These are phyloP conservation scores for Mucor lusitanicus DNA, from an alignment of 371 early-diverging fungal species.

Conservation along the genomic window DNA sequence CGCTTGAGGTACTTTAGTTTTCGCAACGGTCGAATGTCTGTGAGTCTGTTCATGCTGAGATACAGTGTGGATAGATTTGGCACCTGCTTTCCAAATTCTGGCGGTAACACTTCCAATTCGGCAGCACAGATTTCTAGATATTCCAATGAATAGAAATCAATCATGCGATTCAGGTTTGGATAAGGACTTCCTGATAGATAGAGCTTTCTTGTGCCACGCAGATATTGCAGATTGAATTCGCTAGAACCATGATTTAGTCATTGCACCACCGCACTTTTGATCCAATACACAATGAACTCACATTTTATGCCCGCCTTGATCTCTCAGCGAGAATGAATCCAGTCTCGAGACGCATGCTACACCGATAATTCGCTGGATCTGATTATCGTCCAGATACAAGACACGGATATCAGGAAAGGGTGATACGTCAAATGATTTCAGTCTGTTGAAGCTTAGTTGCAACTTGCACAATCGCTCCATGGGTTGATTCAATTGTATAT, in stretches of 20 bases:
- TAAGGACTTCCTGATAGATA: conserved; percentile 57
- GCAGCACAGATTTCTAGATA: conserved; percentile 56
- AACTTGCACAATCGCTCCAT: conserved; percentile 42
- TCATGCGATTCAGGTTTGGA: conserved; percentile 33
- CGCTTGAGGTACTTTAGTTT: conserved; percentile 47
- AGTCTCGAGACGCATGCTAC: conserved; percentile 38
- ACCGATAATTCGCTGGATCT: conserved; percentile 46
- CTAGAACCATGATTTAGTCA: conserved; percentile 17
- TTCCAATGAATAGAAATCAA: conserved; percentile 54
- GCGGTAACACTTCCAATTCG: conserved; percentile 48
- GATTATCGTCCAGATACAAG: conserved; percentile 58
- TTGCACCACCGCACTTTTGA: not conserved
- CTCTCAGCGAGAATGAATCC: conserved; percentile 55
- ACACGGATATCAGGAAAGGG: conserved; percentile 52
- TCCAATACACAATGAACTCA: conserved; percentile 15
- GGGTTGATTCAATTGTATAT: conserved; percentile 40
- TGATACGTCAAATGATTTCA: conserved; percentile 47
- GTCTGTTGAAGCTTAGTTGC: conserved; percentile 49
- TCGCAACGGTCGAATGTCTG: conserved; percentile 45
- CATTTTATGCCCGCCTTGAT: conserved; percentile 53
- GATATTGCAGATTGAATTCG: conserved; percentile 44
- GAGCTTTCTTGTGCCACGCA: conserved; percentile 51
- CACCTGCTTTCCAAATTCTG: conserved; percentile 46
- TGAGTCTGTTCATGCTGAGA: conserved; percentile 52
- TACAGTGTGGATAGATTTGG: conserved; percentile 54